Conservation (phyloP, 78 protist genomes). For the Trichosphaerium sp. region DNA sequence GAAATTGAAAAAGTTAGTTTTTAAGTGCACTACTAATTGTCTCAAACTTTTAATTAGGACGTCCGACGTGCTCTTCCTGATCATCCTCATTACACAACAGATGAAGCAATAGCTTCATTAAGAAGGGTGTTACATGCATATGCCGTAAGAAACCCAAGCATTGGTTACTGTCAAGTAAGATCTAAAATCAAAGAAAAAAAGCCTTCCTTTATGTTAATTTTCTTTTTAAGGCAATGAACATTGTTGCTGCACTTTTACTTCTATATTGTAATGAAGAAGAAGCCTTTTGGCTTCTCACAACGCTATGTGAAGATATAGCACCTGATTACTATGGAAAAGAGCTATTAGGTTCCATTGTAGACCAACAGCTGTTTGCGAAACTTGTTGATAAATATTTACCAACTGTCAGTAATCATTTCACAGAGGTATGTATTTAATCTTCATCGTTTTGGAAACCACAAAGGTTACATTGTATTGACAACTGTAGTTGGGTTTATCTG, state of each 20-base stretch:
- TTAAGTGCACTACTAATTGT: too few species aligned
- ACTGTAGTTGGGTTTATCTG: conserved; percentile 31
- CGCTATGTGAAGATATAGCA: conserved; percentile 42
- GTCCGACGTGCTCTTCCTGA: too few species aligned
- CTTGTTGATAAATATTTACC: conserved; percentile 5
- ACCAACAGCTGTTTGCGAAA: conserved; percentile 32
- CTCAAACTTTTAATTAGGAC: too few species aligned
- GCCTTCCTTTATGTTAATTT: too few species aligned
- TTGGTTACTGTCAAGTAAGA: conserved; percentile 72
- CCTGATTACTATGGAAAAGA: conserved; percentile 48
- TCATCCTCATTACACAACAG: too few species aligned
- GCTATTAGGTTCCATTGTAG: conserved; percentile 50
- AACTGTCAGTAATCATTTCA: too few species aligned
- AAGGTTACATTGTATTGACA: neutral
- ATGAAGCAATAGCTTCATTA: too few species aligned
- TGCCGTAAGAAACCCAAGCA: conserved; percentile 41
- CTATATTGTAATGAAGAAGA: conserved; percentile 58
- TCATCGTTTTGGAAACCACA: too few species aligned
- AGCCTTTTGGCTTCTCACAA: conserved; percentile 65
- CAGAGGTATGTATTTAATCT: neutral
- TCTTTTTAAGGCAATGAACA: conserved; percentile 55
- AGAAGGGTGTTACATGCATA: too few species aligned
- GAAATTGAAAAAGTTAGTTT: too few species aligned
- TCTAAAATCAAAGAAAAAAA: too few species aligned
- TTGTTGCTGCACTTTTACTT: conserved; percentile 54